Percentiles rank a stretch among this genome's conserved stretches.
Conservation (phyloP, 192 early-diverging fungal species). For the Lunasporangiospora selenospora region DNA sequence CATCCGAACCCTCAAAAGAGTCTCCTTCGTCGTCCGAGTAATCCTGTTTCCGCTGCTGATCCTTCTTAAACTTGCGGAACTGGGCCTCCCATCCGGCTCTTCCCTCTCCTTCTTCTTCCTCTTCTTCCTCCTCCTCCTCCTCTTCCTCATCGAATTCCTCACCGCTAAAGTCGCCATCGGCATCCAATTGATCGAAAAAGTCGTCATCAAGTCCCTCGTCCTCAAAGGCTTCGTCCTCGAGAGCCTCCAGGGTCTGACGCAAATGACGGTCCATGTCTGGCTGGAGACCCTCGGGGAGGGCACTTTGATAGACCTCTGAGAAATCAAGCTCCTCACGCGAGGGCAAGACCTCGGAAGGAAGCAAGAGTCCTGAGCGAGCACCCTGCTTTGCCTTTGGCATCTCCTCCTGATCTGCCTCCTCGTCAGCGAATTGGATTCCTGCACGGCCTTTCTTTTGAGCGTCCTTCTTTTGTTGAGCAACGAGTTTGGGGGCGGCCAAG, state of each 20-base stretch:
- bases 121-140: slow-evolving; percentile 45
- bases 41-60: slow-evolving; percentile 40
- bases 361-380: slow-evolving; percentile 41
- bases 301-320: slow-evolving; percentile 75
- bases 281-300: slow-evolving; percentile 63
- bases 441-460: slow-evolving; percentile 24
- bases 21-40: slow-evolving; percentile 35
- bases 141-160: slow-evolving; percentile 70
- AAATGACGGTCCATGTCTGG: slow-evolving; percentile 83
- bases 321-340: slow-evolving; percentile 73
- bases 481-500: slow-evolving; percentile 67
- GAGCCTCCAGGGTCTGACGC: slow-evolving; percentile 89
- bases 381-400: slow-evolving; percentile 33
- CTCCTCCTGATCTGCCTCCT: slow-evolving; percentile 35
- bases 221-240: slow-evolving; percentile 92
- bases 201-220: slow-evolving; percentile 82
- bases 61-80: slow-evolving; percentile 64
- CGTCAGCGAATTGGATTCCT: slow-evolving; percentile 39
- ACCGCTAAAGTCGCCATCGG: slow-evolving; percentile 56
- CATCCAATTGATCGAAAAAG: slow-evolving; percentile 84
- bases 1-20: slow-evolving; percentile 59
- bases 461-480: slow-evolving; percentile 60
- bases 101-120: slow-evolving; percentile 57
- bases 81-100: slow-evolving; percentile 59
- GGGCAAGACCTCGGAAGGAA: slow-evolving; percentile 81